Evolutionary conservation across 2,329 filamentous ascomycete genomes (phyloP).

Genomic region (Xylariaceae sp.): DNA sequence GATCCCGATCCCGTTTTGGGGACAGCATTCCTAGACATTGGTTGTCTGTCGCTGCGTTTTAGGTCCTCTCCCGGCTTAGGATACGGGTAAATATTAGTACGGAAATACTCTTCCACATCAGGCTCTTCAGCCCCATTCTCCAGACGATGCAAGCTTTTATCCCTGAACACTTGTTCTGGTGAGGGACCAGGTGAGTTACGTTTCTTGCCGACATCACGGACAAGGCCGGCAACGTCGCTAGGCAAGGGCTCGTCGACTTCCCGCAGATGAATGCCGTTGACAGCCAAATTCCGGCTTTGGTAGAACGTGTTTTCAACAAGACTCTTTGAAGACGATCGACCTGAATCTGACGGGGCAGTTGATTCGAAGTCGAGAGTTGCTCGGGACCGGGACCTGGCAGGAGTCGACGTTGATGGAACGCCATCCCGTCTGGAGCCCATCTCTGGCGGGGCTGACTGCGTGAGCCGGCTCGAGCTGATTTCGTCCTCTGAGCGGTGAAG

Average conservation of each 20-base stretch:
- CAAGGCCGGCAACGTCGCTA: conserved; percentile 17
- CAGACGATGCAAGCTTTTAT: conserved; percentile 15
- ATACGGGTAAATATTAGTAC: conserved; percentile 20
- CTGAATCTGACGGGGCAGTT: no score
- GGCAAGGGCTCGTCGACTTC: conserved; percentile 20
- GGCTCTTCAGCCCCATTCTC: conserved; percentile 16
- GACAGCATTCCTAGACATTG: no score
- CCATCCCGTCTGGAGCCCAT: conserved; percentile 19
- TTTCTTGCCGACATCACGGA: conserved; percentile 19
- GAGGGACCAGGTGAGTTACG: conserved; percentile 25
- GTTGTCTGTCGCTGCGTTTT: no score
- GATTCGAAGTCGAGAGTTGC: no score
- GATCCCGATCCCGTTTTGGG: no score
- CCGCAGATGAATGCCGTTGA: conserved; percentile 29
- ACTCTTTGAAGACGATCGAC: no score
- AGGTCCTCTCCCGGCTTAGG: no score
- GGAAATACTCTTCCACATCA: conserved; percentile 26
- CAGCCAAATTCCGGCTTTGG: conserved; percentile 25
- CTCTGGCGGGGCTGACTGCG: conserved; percentile 23
- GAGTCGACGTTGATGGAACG: conserved; percentile 15
- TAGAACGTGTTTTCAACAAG: no score
- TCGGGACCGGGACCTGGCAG: conserved; percentile 10
- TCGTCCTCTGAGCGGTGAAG: conserved; percentile 26
- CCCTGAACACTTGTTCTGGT: conserved; percentile 11
- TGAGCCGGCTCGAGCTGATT: conserved; percentile 23